Conservation (phyloP, 2,329 filamentous ascomycete species). For the Fusarium lateritium region DNA sequence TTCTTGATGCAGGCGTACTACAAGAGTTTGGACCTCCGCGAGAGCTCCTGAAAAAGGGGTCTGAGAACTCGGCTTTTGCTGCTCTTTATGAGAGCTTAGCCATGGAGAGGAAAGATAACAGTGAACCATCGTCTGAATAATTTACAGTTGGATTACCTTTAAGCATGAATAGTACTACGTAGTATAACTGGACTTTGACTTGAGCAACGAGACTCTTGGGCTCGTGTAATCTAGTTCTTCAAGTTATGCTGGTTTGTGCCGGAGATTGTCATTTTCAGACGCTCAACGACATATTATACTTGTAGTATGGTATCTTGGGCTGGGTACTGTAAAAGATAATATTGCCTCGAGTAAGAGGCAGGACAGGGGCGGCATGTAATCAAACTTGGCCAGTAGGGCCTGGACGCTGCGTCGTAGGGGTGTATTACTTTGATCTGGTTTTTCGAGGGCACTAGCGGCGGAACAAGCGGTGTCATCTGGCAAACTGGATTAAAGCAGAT, state of each 20-base stretch:
- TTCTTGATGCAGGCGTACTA: conserved; percentile 42
- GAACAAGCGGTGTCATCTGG: too few species aligned
- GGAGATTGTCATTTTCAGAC: background rate
- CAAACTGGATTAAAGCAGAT: too few species aligned
- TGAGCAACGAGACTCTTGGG: background rate
- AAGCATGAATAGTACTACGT: background rate
- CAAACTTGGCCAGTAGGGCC: background rate
- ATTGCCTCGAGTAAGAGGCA: background rate
- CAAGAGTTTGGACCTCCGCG: conserved; percentile 41
- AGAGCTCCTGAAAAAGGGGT: conserved; percentile 29
- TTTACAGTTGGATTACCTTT: background rate
- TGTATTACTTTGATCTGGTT: too few species aligned
- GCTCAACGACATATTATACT: background rate
- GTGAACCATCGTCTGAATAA: background rate
- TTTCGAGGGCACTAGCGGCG: too few species aligned
- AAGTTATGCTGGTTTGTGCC: background rate
- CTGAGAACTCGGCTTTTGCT: conserved; percentile 25
- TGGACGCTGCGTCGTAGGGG: too few species aligned
- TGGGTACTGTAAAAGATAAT: background rate
- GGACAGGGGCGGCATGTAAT: background rate
- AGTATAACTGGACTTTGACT: background rate
- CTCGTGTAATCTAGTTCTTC: background rate
- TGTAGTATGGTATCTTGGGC: background rate
- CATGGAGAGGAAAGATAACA: background rate
- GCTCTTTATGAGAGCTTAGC: conserved; percentile 24